Evolutionary conservation across 805 yeast genomes (phyloP).

Genomic region (Ascoidea asiatica): DNA sequence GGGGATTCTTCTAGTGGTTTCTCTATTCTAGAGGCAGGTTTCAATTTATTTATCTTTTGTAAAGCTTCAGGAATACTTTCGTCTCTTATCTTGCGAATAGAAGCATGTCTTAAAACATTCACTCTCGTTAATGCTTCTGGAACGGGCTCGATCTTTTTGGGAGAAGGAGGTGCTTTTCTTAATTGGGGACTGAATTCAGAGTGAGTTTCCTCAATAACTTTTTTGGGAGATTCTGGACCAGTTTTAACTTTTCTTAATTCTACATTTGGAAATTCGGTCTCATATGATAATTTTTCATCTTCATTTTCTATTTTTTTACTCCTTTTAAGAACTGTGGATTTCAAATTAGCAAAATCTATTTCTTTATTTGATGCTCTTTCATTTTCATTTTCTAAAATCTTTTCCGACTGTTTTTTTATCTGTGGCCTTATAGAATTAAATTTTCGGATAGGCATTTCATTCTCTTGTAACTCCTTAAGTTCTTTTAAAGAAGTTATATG

Average conservation of each 20-base stretch:
- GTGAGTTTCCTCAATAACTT: neutral
- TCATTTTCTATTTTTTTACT: too few species aligned
- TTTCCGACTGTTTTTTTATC: neutral
- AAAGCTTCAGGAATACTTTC: neutral
- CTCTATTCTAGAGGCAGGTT: neutral
- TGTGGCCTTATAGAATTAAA: too few species aligned
- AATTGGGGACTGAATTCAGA: neutral
- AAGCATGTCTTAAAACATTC: neutral
- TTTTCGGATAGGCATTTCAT: too few species aligned
- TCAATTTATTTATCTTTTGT: too few species aligned
- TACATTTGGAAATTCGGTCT: neutral
- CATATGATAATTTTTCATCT: neutral
- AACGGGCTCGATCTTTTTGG: neutral
- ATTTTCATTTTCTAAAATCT: neutral
- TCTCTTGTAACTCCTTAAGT: neutral
- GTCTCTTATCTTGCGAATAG: neutral
- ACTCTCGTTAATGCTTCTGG: neutral
- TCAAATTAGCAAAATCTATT: neutral
- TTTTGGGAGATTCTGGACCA: neutral
- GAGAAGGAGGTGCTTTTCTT: neutral
- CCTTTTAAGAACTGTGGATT: neutral
- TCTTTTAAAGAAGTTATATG: neutral
- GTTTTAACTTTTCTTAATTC: neutral
- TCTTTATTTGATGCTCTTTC: neutral
- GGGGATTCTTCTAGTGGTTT: neutral